Evolutionary conservation across 2,329 filamentous ascomycete genomes (phyloP).

Genomic region (Hortaea sp.): DNA sequence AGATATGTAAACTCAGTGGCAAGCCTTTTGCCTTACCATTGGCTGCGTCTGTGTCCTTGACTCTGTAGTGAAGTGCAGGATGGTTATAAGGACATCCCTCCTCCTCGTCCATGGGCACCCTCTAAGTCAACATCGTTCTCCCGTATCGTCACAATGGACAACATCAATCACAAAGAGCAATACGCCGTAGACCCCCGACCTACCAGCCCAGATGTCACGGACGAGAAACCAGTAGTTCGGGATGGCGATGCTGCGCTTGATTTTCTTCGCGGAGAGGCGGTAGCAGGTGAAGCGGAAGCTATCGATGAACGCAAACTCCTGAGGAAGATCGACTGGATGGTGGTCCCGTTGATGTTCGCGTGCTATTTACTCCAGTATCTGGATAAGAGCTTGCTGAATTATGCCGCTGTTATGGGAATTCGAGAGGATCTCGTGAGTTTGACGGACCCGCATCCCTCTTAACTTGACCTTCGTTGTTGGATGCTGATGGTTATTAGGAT

Average conservation of each 20-base stretch:
- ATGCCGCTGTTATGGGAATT: constrained; percentile 28
- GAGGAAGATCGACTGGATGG: constrained; percentile 31
- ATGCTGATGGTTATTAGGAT: background rate
- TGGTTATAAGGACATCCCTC: too few species aligned
- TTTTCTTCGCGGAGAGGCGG: background rate
- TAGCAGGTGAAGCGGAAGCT: background rate
- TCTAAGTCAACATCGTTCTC: too few species aligned
- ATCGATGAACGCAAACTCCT: constrained; percentile 16
- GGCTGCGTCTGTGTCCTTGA: too few species aligned
- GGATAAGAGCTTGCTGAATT: constrained; percentile 25
- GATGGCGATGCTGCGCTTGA: background rate
- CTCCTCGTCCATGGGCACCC: too few species aligned
- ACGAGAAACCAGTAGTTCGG: background rate
- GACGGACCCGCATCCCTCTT: too few species aligned
- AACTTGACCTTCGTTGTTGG: background rate
- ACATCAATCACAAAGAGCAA: background rate
- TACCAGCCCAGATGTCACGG: background rate
- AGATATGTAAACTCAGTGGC: too few species aligned
- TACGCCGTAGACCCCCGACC: background rate
- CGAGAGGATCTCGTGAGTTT: constrained; percentile 15
- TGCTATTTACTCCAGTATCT: constrained; percentile 32
- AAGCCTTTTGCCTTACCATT: too few species aligned
- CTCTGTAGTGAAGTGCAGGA: too few species aligned
- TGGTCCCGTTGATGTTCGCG: constrained; percentile 31
- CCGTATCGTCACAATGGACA: background rate